Evolutionary conservation across 805 yeast species (phyloP), one percentile per base, ranked within the genome.

Genomic region (Metschnikowia vanudenii): DNA sequence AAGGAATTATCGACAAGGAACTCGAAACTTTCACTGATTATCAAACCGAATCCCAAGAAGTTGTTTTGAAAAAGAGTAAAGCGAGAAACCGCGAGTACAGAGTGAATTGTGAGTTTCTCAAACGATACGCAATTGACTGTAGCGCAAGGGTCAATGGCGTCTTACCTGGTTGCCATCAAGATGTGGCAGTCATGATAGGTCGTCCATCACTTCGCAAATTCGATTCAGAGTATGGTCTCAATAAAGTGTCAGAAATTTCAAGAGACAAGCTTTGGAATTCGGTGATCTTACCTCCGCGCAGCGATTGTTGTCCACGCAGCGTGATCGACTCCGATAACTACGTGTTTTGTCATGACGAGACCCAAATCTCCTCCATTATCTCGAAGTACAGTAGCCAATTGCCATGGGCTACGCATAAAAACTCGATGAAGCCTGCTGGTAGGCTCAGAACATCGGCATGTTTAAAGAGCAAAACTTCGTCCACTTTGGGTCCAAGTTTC

Each of bases 261-360:
- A 38, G 50, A 28, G 59, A 54, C n/a, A 52, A 50, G 39, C 46
- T 54, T 24, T 51, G 56, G 55, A 47, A 46, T 36, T 34, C 46
- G 11, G 81, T 81, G 13, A 68, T 81, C 4, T 58, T 81, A 28
- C 74, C 76, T 3, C 83, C 85, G 19, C 64, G 84, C 37, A 47
- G 51, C 1, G 86, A 80, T 52, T 49, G 55, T 1, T 49, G 58
- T 9, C 71, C 70, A 1, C 19, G 37, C 7, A 20, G 33, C 12
- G 32, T 45, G 18, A 56, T 68, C 11, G 60, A 63, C 47, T 45
- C 51, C 36, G 46, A 52, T n/a, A 24, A 44, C 17, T 64, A 62
- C 49, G 43, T 64, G 9, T 59, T 57, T 34, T 57, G 63, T 11
- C 65, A 66, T 26, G 56, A 54, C 12, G 56, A 52, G 8, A 17